Base-by-base conservation (phyloP, 768 basidiomycete genomes). In the Auriculariales sp. region DNA sequence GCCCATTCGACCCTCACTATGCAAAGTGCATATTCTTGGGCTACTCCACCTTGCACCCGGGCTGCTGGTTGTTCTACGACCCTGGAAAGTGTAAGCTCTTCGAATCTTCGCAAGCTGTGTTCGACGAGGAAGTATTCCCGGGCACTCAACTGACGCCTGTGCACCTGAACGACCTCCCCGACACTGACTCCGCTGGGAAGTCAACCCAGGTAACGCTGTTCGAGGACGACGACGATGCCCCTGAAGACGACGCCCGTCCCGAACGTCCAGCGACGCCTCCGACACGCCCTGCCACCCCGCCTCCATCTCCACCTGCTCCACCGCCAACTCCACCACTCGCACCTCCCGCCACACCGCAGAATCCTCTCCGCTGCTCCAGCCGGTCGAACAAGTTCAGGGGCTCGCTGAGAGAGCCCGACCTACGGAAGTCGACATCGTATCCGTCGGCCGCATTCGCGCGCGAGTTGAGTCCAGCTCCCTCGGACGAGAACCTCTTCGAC, bases 11-110 rank as follows among this genome's bases (percentile, higher is more conserved):
- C 15, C 46, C 59, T 0, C 62, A 66, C 22, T 59, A 59, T 6
- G 50, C 59, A 42, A 64, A 68, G 45, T 62, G 64, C 22, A 52
- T 69, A 10, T 69, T 71, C 51, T 49, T 70, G 51, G 68, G 68
- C 1, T 71, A 71, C 51, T 58, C 62, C 0, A 25, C 32, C 24
- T 59, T 58, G 3, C 57, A 59, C 28, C 63, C 64, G 29, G 67
- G 59, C 1, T 11, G 14, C 3, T 70, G 65, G 63, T 46, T 52
- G 25, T 64, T 70, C 52, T 69, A 60, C 36, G 58, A 67, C 42
- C 62, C 65, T 6, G 47, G 34, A 11, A 63, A 59, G 1, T 53
- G 57, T 42, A 59, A 57, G 53, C 51, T 56, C 4, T 50, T 64
- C 12, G 63, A 65, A 32, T 61, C 57, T 32, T 53, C 56, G 19